A percentile compares a stretch with the other conserved stretches of the same genome.
Evolutionary conservation across 495 filamentous ascomycete genomes (phyloP).

Genomic region (Penicillium odoratum): DNA sequence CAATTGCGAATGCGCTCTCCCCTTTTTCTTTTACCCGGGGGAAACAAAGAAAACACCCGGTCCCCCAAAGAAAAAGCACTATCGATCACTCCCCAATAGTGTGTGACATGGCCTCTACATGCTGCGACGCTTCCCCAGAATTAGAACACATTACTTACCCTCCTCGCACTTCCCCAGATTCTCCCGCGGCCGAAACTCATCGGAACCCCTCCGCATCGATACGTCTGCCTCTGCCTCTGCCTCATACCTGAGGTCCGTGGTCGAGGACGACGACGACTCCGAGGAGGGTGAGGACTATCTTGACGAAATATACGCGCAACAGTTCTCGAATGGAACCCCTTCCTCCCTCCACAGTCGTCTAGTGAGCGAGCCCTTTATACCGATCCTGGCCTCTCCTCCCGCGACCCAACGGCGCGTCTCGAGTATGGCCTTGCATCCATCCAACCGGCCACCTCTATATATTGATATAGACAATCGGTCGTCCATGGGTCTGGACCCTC

Average conservation of each 20-base stretch:
- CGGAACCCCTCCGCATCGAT: slow-evolving; percentile 40
- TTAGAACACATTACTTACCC: slow-evolving; percentile 33
- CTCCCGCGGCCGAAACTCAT: slow-evolving; percentile 35
- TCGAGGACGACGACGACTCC: slow-evolving; percentile 32
- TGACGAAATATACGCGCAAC: slow-evolving; percentile 32
- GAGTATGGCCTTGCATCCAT: slow-evolving; percentile 48
- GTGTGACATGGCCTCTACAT: slow-evolving; percentile 27
- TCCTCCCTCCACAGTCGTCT: slow-evolving; percentile 46
- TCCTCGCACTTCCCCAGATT: slow-evolving; percentile 34
- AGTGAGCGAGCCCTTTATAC: slow-evolving; percentile 50
- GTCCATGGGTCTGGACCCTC: slow-evolving; percentile 33
- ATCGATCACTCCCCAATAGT: not conserved
- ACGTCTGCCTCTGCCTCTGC: slow-evolving; percentile 37
- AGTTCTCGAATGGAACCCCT: slow-evolving; percentile 46
- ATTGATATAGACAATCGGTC: slow-evolving; percentile 38
- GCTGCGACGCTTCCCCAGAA: slow-evolving; percentile 21
- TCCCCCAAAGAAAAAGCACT: not conserved
- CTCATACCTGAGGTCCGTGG: slow-evolving; percentile 22
- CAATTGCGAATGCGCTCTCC: slow-evolving; percentile 11
- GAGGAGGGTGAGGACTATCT: slow-evolving; percentile 34
- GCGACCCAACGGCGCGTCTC: slow-evolving; percentile 36
- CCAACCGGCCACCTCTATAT: slow-evolving; percentile 40
- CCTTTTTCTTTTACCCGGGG: slow-evolving; percentile 2
- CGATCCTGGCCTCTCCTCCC: slow-evolving; percentile 42
- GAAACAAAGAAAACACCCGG: not conserved